A percentile compares a stretch with the other conserved stretches of the same genome.
Conservation (phyloP, 2,329 filamentous ascomycete species). For the Fusarium chlamydosporum region DNA sequence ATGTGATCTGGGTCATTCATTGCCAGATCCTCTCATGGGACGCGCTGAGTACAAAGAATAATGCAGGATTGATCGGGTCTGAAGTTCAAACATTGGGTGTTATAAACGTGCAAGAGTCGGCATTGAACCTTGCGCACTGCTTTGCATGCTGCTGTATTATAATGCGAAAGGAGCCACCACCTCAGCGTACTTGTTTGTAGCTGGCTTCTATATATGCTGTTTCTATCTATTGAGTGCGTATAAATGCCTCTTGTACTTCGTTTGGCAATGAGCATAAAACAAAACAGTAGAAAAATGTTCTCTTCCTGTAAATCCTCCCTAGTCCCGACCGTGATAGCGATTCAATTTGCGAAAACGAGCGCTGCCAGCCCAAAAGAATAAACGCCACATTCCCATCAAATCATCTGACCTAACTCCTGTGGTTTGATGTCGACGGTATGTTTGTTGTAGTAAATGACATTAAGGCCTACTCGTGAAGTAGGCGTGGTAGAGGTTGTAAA, state of each 20-base stretch:
- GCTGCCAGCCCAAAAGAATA: constrained; percentile 14
- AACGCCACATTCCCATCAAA: constrained; percentile 34
- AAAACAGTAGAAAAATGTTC: constrained; percentile 4
- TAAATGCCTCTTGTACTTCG: constrained; percentile 8
- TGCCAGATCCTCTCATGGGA: neutral
- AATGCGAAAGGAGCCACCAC: constrained; percentile 22
- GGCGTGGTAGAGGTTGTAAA: neutral
- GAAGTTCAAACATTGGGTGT: neutral
- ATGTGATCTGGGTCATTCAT: no score
- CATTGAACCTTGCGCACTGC: constrained; percentile 1
- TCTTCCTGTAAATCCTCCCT: neutral
- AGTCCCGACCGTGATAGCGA: neutral
- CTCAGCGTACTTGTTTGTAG: constrained; percentile 17
- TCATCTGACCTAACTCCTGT: neutral
- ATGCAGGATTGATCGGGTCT: neutral
- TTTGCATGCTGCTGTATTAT: constrained; percentile 9
- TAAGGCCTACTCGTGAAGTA: constrained; percentile 7
- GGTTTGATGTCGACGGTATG: constrained; percentile 18
- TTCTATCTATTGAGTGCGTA: constrained; percentile 13
- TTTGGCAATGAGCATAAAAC: constrained; percentile 10
- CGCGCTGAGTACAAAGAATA: neutral
- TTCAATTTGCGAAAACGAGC: constrained; percentile 12
- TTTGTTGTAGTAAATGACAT: constrained; percentile 14
- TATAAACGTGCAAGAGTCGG: neutral
- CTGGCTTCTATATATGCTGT: constrained; percentile 22